Conservation (phyloP, 768 basidiomycete genomes). For the Psilocybe tampanensis region DNA sequence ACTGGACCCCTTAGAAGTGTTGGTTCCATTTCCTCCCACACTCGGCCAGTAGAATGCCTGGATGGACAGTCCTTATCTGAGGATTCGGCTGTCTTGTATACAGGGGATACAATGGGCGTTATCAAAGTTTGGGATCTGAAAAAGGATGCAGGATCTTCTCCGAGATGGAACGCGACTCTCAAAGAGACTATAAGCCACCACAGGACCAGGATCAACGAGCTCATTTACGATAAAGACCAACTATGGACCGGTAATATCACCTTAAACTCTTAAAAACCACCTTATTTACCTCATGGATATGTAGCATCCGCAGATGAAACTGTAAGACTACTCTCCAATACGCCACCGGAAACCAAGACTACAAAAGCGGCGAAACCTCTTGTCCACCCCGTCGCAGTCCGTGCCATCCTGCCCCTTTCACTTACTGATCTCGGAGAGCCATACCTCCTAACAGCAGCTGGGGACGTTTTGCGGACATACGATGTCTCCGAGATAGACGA, state of each 20-base stretch:
- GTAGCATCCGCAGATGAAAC: conserved; percentile 91
- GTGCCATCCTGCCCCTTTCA: conserved; percentile 69
- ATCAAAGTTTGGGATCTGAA: conserved; percentile 80
- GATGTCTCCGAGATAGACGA: conserved; percentile 72
- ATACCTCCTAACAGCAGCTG: conserved; percentile 80
- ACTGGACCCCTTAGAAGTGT: conserved; percentile 48
- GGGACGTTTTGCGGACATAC: conserved; percentile 81
- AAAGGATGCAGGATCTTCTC: conserved; percentile 34
- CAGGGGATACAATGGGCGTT: conserved; percentile 91
- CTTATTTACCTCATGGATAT: background rate
- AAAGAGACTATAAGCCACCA: conserved; percentile 68
- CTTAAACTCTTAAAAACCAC: background rate
- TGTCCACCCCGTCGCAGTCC: conserved; percentile 64
- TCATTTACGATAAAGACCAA: conserved; percentile 65
- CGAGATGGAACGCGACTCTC: conserved; percentile 54
- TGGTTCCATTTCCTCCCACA: conserved; percentile 81
- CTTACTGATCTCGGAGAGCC: conserved; percentile 68
- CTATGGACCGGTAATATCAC: conserved; percentile 80
- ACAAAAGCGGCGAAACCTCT: conserved; percentile 51
- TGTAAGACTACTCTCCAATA: conserved; percentile 60
- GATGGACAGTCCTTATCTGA: conserved; percentile 53
- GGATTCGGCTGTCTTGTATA: conserved; percentile 61
- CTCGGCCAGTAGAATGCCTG: conserved; percentile 83
- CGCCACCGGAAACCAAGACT: conserved; percentile 23
- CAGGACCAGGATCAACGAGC: conserved; percentile 81